Evolutionary conservation across 805 yeast species (phyloP), one percentile per base, ranked within the genome.

Genomic region (Wickerhamiella dianesei): DNA sequence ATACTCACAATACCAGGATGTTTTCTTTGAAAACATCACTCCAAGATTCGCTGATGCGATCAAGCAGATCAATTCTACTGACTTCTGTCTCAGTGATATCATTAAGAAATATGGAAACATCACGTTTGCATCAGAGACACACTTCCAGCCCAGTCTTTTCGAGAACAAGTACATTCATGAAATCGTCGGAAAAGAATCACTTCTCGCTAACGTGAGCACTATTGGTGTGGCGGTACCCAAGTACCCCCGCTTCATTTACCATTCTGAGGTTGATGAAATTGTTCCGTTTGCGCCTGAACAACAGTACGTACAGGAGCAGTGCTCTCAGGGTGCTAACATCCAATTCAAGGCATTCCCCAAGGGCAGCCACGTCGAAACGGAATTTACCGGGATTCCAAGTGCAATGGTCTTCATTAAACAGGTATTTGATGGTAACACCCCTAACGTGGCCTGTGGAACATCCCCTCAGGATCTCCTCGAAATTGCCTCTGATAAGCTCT

Each of bases 161-260:
- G n/a, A n/a, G n/a, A n/a, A n/a, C n/a, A n/a, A n/a, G n/a, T n/a
- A n/a, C n/a, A 2, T 25, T 9, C 18, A 3, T 3, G 25, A 21
- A 1, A 9, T 40, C 2, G 13, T 39, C 14, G 14, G 20, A 8
- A 6, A 16, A 21, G 47, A 44, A 35, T 40, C 44, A n/a, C 41
- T 44, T 1, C 12, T 47, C 35, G 22, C 12, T 16, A 40, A 25
- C 21, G 20, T n/a, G 17, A 40, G 40, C 39, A 19, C 47, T 1
- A 13, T 18, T 46, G 56, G 52, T 9, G 48, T 22, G 14, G 18
- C 52, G n/a, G 43, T 48, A 3, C 59, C 59, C 3, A 44, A 40
- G n/a, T 44, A 47, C 36, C 60, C 59, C 2, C 41, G 56, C 29
- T 54, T 39, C 43, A 50, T 57, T 19, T 54, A 47, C 49, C 58